Percentiles rank a stretch among this genome's conserved stretches.
These are phyloP conservation scores for Flaveria robusta DNA, from an alignment of 129 eudicot species.

Conservation along the genomic window DNA sequence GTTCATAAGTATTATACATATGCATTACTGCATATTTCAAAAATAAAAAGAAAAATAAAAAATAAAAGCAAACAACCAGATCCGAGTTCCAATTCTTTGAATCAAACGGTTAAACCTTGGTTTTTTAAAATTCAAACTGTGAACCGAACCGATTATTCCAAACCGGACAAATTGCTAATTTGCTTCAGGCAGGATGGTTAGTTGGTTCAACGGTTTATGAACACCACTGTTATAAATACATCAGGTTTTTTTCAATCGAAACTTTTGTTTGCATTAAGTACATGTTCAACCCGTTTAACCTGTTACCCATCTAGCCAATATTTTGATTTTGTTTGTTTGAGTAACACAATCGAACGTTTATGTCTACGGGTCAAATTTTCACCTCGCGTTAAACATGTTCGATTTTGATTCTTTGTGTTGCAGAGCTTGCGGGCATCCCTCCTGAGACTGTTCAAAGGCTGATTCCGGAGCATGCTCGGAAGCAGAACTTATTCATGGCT, in stretches of 20 bases:
- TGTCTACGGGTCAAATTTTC: not conserved
- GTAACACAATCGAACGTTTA: not conserved
- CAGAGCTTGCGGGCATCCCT: conserved; percentile 89
- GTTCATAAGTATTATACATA: not conserved
- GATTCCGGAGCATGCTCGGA: conserved; percentile 93
- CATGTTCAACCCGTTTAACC: not conserved
- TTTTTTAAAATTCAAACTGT: not conserved
- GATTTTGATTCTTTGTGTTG: conserved; percentile 9
- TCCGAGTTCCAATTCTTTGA: not conserved
- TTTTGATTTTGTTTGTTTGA: not conserved
- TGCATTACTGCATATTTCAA: not conserved
- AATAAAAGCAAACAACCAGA: not conserved
- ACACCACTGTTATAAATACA: not conserved
- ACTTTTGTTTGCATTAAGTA: not conserved
- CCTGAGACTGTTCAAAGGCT: conserved; percentile 70
- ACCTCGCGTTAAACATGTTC: not conserved
- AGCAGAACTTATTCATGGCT: conserved; percentile 93
- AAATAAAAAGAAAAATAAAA: not conserved
- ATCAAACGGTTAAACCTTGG: not conserved
- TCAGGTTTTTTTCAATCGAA: too few relatives aligned
- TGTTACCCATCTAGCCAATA: not conserved
- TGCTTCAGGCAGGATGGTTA: not conserved
- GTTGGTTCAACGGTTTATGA: not conserved
- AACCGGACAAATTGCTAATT: not conserved
- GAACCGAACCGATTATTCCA: not conserved